Percentiles rank a stretch among this genome's conserved stretches.
phyloP scores from a whole-genome alignment of 495 filamentous ascomycete species.

The Aspergillus mulundensis region DNA sequence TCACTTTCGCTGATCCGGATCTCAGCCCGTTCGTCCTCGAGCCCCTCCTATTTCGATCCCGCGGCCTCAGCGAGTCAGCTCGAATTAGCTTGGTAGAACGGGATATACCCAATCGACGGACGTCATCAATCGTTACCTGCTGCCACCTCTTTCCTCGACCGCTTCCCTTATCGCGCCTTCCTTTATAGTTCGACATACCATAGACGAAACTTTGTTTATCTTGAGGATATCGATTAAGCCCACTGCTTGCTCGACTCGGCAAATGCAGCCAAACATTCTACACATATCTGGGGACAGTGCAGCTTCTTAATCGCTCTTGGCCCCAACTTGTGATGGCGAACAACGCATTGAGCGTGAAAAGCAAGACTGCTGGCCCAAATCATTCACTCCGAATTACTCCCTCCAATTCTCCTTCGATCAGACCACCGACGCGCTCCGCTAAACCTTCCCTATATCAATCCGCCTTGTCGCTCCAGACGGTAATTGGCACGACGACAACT shows the following conservation, averaged over 20 bases:
- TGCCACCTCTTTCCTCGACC: background rate
- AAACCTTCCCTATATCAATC: conserved; percentile 43
- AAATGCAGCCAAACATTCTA: conserved; percentile 18
- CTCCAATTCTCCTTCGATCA: conserved; percentile 68
- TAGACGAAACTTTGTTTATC: background rate
- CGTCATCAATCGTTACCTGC: background rate
- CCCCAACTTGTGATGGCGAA: conserved; percentile 30
- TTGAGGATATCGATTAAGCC: background rate
- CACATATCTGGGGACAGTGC: conserved; percentile 26
- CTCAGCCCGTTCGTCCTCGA: conserved; percentile 3
- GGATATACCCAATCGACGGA: background rate
- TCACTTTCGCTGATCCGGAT: background rate
- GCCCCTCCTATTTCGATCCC: conserved; percentile 1
- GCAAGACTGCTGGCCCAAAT: conserved; percentile 31
- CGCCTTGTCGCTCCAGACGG: conserved; percentile 68
- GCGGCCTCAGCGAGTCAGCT: background rate
- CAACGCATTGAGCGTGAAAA: conserved; percentile 34
- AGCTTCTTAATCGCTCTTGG: conserved; percentile 13
- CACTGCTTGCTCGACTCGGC: conserved; percentile 1
- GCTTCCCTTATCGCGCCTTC: background rate
- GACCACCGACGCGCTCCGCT: conserved; percentile 59
- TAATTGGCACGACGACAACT: conserved; percentile 83
- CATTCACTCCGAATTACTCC: conserved; percentile 68
- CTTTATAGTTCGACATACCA: conserved; percentile 1
- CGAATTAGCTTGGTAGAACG: background rate